Conservation (phyloP, 2,329 filamentous ascomycete species). For the Proliferodiscus dingleyae region DNA sequence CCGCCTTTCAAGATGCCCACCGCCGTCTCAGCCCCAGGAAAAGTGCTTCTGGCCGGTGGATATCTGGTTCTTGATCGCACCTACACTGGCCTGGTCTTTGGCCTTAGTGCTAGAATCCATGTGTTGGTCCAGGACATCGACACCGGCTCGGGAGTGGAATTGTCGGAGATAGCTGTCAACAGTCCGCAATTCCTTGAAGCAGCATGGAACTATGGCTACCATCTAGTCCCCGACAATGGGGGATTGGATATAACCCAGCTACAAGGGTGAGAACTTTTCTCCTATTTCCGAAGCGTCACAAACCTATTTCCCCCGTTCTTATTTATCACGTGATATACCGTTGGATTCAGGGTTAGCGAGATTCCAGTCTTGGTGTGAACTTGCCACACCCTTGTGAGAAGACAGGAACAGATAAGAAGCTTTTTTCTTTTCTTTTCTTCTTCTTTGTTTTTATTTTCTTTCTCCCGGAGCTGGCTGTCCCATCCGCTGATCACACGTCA, state of each 20-base stretch:
- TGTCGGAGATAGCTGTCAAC: conserved; percentile 73
- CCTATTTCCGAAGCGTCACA: conserved; percentile 6
- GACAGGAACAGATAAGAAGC: no score
- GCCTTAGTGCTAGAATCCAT: conserved; percentile 63
- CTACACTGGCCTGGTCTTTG: conserved; percentile 73
- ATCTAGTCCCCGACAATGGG: conserved; percentile 63
- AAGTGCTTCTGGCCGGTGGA: conserved; percentile 90
- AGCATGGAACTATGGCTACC: conserved; percentile 82
- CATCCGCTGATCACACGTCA: neutral
- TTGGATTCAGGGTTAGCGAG: neutral
- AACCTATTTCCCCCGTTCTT: conserved; percentile 7
- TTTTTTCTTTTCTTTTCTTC: no score
- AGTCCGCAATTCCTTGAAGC: conserved; percentile 89
- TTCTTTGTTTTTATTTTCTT: no score
- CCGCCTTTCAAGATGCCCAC: conserved; percentile 16
- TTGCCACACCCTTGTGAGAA: no score
- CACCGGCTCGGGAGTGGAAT: conserved; percentile 57
- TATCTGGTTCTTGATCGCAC: conserved; percentile 88
- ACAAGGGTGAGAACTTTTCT: conserved; percentile 55
- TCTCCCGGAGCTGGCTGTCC: no score
- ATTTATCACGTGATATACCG: neutral
- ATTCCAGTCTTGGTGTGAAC: no score
- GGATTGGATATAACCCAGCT: conserved; percentile 78
- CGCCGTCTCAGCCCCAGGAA: conserved; percentile 82
- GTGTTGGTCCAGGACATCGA: conserved; percentile 54